Conservation (phyloP, 2,329 filamentous ascomycete species). For the Ramichloridium luteum region DNA sequence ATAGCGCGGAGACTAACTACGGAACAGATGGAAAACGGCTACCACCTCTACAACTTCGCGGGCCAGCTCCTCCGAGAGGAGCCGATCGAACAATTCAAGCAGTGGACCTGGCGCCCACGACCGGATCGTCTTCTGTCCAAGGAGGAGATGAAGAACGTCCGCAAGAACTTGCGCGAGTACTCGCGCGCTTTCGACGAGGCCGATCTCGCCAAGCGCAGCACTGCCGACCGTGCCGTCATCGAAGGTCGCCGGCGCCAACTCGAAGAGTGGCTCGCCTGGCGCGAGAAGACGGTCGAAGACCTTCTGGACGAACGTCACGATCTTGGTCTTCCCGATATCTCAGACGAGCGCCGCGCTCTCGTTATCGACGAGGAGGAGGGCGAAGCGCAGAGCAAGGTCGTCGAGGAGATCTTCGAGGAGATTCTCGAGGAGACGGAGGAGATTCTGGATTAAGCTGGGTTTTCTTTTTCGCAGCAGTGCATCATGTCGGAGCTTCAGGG, state of each 20-base stretch:
- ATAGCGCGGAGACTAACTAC: too few relatives aligned
- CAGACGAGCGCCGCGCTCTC: slow-evolving; percentile 48
- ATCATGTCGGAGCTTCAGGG: too few relatives aligned
- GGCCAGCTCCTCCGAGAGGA: slow-evolving; percentile 83
- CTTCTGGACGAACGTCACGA: slow-evolving; percentile 58
- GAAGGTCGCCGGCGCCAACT: slow-evolving; percentile 73
- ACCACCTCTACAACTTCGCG: slow-evolving; percentile 95
- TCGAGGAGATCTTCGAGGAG: slow-evolving; percentile 77
- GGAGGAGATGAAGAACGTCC: slow-evolving; percentile 94
- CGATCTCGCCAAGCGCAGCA: slow-evolving; percentile 84
- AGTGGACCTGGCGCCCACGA: slow-evolving; percentile 87
- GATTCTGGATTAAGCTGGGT: slow-evolving; percentile 42
- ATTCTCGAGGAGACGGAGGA: slow-evolving; percentile 83
- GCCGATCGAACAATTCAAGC: slow-evolving; percentile 93
- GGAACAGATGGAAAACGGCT: slow-evolving; percentile 99
- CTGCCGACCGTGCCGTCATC: slow-evolving; percentile 85
- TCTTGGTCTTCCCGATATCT: slow-evolving; percentile 54
- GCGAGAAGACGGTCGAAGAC: slow-evolving; percentile 59
- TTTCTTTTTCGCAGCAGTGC: too few relatives aligned
- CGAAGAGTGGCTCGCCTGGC: slow-evolving; percentile 81
- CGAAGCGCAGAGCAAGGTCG: slow-evolving; percentile 41
- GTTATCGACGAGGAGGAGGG: slow-evolving; percentile 38
- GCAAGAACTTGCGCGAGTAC: slow-evolving; percentile 97
- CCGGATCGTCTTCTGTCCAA: slow-evolving; percentile 84
- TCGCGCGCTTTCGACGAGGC: slow-evolving; percentile 89